Base-by-base conservation (phyloP, 345 rosid species). In the Mangifera indica region DNA sequence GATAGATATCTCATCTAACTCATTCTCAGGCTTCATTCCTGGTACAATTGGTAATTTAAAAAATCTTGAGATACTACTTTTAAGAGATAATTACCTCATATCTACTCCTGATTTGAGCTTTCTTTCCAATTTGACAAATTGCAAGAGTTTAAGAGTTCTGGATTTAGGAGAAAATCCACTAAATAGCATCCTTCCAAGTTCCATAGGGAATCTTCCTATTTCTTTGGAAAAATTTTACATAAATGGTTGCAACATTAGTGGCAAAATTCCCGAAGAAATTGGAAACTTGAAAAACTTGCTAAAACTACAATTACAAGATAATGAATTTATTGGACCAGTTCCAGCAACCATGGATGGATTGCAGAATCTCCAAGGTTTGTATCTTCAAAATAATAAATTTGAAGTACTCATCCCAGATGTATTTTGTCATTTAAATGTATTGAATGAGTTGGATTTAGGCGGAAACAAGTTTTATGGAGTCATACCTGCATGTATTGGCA, bases 91-190 rank as follows among this genome's bases (percentile, higher is more conserved):
- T 54, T n/a, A n/a, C 3, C 61, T 73, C 2, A 55, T 56, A 17
- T 37, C 55, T 52, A 46, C 25, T 12, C 64, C 52, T 0, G 32
- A 40, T 4, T 40, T 24, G 32, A 70, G 18, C 42, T 58, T 76
- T 11, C 62, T 76, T 37, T 71, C 69, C 3, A 71, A 70, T 6
- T 71, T 79, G 69, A 6, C 65, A 37, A 79, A 71, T 11, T 72
- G 68, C 45, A 67, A 5, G 18, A 9, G 37, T 22, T 55, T 72
- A 18, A 32, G 7, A 15, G 40, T 0, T 0, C 0, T 26, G 72
- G 4, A 8, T 3, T 1, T 0, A 72, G 12, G 4, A 60, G 12
- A 4, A 0, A 75, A 63, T 76, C 63, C 77, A 7, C 42, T 75
- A 5, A 32, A 63, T 22, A 66, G 51, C 3, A 5, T 45, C 5